A percentile compares a stretch with the other conserved stretches of the same genome.
These are phyloP conservation scores for Rhizopogon vesiculosus DNA, from an alignment of 768 basidiomycete species.

Conservation along the genomic window DNA sequence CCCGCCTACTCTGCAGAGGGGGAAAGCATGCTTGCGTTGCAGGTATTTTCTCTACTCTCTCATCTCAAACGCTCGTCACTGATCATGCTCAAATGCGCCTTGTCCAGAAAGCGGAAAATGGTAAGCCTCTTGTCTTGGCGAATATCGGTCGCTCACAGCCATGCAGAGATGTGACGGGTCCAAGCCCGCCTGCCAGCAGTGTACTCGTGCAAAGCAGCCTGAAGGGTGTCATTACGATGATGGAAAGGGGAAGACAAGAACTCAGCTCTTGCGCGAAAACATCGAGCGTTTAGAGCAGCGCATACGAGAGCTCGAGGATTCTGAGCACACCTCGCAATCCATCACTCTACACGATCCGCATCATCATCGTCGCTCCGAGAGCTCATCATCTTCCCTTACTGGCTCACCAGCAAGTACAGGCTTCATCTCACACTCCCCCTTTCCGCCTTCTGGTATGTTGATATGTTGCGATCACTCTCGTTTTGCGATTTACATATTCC, in stretches of 20 bases:
- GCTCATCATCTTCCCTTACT: slow-evolving; percentile 46
- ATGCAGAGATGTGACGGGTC: slow-evolving; percentile 69
- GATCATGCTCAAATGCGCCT: slow-evolving; percentile 10
- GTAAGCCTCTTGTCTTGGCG: slow-evolving; percentile 25
- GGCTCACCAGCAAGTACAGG: slow-evolving; percentile 50
- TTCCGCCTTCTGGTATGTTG: slow-evolving; percentile 46
- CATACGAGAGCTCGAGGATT: slow-evolving; percentile 71
- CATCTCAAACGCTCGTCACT: neutral
- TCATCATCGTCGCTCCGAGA: slow-evolving; percentile 34
- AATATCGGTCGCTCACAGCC: slow-evolving; percentile 8
- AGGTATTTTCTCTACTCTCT: slow-evolving; percentile 37
- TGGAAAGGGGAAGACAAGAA: slow-evolving; percentile 79
- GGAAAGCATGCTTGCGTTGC: slow-evolving; percentile 71
- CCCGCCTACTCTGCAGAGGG: slow-evolving; percentile 50
- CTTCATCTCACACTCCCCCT: slow-evolving; percentile 54
- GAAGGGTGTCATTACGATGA: slow-evolving; percentile 80
- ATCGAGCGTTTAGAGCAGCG: slow-evolving; percentile 68
- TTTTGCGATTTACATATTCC: slow-evolving; percentile 6
- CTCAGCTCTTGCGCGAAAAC: slow-evolving; percentile 74
- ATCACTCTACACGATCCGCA: slow-evolving; percentile 71
- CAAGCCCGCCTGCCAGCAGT: slow-evolving; percentile 79
- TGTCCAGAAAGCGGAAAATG: slow-evolving; percentile 65
- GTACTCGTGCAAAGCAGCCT: slow-evolving; percentile 69
- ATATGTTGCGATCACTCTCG: neutral
- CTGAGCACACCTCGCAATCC: slow-evolving; percentile 64